Evolutionary conservation across 2,329 filamentous ascomycete species (phyloP).

Genomic region (Metarhizium brunneum): DNA sequence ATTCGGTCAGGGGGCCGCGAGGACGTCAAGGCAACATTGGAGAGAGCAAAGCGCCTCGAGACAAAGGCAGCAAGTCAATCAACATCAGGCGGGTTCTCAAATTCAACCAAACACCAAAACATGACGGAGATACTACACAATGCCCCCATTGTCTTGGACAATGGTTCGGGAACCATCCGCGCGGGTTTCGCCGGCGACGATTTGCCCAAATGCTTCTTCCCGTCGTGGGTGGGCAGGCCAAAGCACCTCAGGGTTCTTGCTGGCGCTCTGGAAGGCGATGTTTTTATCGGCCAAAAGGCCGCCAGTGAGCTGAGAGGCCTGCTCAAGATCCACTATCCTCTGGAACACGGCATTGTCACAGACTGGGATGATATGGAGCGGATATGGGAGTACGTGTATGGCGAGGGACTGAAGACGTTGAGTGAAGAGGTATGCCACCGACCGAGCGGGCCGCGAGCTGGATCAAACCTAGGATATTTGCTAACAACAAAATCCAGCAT

Average conservation of each 20-base stretch:
- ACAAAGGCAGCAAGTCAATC: not conserved
- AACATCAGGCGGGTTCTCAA: not conserved
- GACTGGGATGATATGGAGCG: conserved; percentile 99
- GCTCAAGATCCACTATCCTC: conserved; percentile 88
- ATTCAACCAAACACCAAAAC: not conserved
- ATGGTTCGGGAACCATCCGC: conserved; percentile 94
- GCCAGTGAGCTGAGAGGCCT: conserved; percentile 85
- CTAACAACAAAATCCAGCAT: conserved; percentile 46
- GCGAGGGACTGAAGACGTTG: conserved; percentile 88
- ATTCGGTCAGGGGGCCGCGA: not conserved
- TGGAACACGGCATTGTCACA: conserved; percentile 97
- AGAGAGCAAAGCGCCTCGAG: not conserved
- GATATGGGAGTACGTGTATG: conserved; percentile 98
- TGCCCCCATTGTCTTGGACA: conserved; percentile 96
- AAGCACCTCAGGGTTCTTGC: conserved; percentile 93
- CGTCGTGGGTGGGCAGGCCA: conserved; percentile 90
- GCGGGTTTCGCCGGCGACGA: conserved; percentile 96
- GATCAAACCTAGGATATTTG: not conserved
- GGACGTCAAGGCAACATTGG: not conserved
- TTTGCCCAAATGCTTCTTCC: conserved; percentile 92
- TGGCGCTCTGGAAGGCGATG: conserved; percentile 91
- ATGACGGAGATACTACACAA: conserved; percentile 74
- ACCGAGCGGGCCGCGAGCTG: not conserved
- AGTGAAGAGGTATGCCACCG: conserved; percentile 70
- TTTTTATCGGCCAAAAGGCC: conserved; percentile 86